phyloP scores from a whole-genome alignment of 805 yeast species.

The Alloascoidea africana region DNA sequence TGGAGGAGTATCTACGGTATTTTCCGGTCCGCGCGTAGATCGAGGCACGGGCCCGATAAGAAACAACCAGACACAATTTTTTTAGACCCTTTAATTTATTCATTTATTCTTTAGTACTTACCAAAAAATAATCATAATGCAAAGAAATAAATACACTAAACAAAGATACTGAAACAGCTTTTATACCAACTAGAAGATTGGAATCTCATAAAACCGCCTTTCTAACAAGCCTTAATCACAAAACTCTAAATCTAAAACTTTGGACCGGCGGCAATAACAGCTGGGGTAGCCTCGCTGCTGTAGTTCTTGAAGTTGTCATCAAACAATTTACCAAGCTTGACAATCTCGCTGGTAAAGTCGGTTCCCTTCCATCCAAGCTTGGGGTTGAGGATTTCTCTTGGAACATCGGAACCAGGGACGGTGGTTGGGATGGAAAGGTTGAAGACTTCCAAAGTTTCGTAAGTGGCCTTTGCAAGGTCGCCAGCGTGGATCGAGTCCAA shows the following conservation, averaged over 20 bases:
- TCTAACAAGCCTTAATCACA: too few relatives aligned
- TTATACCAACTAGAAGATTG: too few relatives aligned
- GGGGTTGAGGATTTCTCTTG: constrained; percentile 76
- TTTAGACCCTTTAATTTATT: too few relatives aligned
- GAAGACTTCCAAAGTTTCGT: constrained; percentile 75
- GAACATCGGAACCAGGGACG: constrained; percentile 54
- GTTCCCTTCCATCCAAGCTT: constrained; percentile 58
- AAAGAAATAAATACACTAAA: too few relatives aligned
- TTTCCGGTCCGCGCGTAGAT: too few relatives aligned
- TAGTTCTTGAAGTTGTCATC: constrained; percentile 79
- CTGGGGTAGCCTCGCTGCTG: constrained; percentile 65
- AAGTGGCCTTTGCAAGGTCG: constrained; percentile 62
- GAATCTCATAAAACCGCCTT: too few relatives aligned
- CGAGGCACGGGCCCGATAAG: too few relatives aligned
- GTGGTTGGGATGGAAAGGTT: constrained; percentile 76
- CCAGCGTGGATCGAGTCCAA: constrained; percentile 92
- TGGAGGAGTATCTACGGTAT: too few relatives aligned
- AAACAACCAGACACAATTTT: too few relatives aligned
- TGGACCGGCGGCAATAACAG: constrained; percentile 92
- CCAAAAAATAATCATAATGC: too few relatives aligned
- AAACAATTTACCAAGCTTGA: constrained; percentile 60
- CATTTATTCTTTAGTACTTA: too few relatives aligned
- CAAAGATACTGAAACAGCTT: too few relatives aligned
- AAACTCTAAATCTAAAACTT: constrained; percentile 22
- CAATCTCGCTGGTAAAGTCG: constrained; percentile 39